phyloP scores from a whole-genome alignment of 495 filamentous ascomycete species.

The Lindgomyces ingoldianus region DNA sequence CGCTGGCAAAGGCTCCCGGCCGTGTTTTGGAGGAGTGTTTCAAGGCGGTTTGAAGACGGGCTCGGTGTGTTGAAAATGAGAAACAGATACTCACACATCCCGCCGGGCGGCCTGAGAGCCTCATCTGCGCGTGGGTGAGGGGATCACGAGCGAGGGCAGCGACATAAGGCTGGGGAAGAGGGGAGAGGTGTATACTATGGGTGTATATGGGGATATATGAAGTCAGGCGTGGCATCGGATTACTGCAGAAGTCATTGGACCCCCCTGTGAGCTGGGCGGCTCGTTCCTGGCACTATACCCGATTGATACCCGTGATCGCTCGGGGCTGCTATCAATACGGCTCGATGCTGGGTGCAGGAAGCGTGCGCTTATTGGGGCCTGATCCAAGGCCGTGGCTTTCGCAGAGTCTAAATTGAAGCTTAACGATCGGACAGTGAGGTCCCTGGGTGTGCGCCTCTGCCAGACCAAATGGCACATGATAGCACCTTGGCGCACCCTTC shows the following conservation, averaged over 20 bases:
- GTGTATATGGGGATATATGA: not conserved
- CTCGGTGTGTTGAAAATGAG: not conserved
- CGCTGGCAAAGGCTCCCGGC: not conserved
- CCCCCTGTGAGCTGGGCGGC: not conserved
- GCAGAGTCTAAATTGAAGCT: not conserved
- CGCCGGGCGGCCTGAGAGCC: constrained; percentile 17
- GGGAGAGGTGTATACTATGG: not conserved
- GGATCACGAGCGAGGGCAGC: not conserved
- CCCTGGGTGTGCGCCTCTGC: too few species aligned
- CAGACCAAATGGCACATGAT: too few species aligned
- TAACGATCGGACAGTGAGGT: too few species aligned
- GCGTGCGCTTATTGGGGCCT: not conserved
- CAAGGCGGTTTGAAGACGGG: not conserved
- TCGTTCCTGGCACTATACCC: constrained; percentile 3
- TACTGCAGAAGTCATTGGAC: not conserved
- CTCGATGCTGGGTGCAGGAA: not conserved
- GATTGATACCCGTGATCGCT: not conserved
- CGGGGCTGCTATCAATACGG: not conserved
- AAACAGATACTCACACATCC: constrained; percentile 29
- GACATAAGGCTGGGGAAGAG: constrained; percentile 6
- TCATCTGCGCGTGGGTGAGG: constrained; percentile 15
- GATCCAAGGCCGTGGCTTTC: not conserved
- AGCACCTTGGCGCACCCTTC: too few species aligned
- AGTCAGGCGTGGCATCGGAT: not conserved
- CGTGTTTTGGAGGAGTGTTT: too few species aligned